Evolutionary conservation across 768 basidiomycete genomes (phyloP).

Genomic region (Nidularia sp.): DNA sequence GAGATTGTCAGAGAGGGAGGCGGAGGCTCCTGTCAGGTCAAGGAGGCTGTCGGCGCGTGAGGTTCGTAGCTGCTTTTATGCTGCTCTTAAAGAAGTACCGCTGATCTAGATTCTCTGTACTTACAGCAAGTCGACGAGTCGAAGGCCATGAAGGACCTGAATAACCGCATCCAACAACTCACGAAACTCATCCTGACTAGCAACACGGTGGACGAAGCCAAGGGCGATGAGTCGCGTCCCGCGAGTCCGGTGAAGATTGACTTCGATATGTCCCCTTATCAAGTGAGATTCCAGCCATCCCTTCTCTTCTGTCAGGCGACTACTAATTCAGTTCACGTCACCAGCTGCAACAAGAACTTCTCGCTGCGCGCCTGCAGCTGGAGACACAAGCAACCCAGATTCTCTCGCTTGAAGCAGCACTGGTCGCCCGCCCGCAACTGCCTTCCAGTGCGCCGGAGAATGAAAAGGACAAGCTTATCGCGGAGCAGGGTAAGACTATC

Average conservation of each 20-base stretch:
- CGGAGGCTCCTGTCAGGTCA: slow-evolving; percentile 48
- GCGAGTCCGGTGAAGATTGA: slow-evolving; percentile 85
- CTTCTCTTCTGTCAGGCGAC: background rate
- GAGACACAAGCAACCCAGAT: slow-evolving; percentile 83
- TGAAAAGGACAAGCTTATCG: slow-evolving; percentile 73
- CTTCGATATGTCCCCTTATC: slow-evolving; percentile 85
- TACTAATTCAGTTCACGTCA: slow-evolving; percentile 17
- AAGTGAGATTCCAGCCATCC: slow-evolving; percentile 36
- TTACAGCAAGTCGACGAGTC: slow-evolving; percentile 78
- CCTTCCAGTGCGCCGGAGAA: slow-evolving; percentile 61
- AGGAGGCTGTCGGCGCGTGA: slow-evolving; percentile 50
- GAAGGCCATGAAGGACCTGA: slow-evolving; percentile 81
- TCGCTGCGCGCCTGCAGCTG: slow-evolving; percentile 70
- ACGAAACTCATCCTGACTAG: slow-evolving; percentile 85
- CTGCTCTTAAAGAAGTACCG: background rate
- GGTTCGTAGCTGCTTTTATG: slow-evolving; percentile 19
- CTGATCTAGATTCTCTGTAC: background rate
- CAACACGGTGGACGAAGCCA: slow-evolving; percentile 69
- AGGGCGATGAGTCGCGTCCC: slow-evolving; percentile 70
- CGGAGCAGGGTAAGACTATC: slow-evolving; percentile 71
- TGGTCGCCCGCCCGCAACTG: slow-evolving; percentile 66
- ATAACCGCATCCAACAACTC: slow-evolving; percentile 73
- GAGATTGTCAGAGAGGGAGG: slow-evolving; percentile 67
- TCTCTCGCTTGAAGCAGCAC: slow-evolving; percentile 74
- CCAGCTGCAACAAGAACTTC: slow-evolving; percentile 81